phyloP scores from a whole-genome alignment of 164 flowering plant species.

The Liquidambar formosana region DNA sequence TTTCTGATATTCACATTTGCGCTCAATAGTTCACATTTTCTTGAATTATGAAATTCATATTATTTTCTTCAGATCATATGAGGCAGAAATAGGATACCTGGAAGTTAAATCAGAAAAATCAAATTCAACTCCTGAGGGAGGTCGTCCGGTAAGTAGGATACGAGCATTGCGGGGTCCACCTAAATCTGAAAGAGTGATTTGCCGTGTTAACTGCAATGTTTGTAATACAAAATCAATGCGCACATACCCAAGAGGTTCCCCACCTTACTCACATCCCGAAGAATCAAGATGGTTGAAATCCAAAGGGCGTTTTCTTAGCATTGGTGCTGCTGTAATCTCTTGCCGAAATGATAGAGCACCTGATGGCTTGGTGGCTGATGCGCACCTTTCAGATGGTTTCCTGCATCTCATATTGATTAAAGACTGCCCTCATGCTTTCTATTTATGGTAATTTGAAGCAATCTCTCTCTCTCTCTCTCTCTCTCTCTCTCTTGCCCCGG shows the following conservation, averaged over 20 bases:
- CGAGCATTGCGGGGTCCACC: slow-evolving; percentile 20
- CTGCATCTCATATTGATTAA: slow-evolving; percentile 77
- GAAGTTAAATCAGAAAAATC: slow-evolving; percentile 50
- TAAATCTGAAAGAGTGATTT: slow-evolving; percentile 46
- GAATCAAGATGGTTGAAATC: slow-evolving; percentile 60
- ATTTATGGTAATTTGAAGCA: slow-evolving; percentile 58
- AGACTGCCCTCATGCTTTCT: slow-evolving; percentile 77
- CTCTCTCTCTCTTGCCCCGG: not conserved
- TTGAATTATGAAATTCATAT: not conserved
- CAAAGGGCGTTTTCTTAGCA: slow-evolving; percentile 81
- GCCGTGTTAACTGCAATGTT: slow-evolving; percentile 59
- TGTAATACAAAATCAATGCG: slow-evolving; percentile 33
- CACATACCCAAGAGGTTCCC: slow-evolving; percentile 16
- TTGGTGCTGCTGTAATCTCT: slow-evolving; percentile 91
- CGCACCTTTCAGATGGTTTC: slow-evolving; percentile 95
- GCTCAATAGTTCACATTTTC: not conserved
- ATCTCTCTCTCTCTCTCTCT: slow-evolving; percentile 6
- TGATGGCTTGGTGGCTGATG: slow-evolving; percentile 95
- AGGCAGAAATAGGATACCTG: slow-evolving; percentile 75
- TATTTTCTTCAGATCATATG: slow-evolving; percentile 60
- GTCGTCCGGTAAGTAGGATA: slow-evolving; percentile 14
- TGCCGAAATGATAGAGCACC: slow-evolving; percentile 93
- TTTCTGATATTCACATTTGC: slow-evolving; percentile 3
- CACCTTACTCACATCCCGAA: slow-evolving; percentile 16
- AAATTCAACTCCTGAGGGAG: slow-evolving; percentile 24